Conservation (phyloP, 1,139 yeast genomes). For the Suhomyces anneliseae region DNA sequence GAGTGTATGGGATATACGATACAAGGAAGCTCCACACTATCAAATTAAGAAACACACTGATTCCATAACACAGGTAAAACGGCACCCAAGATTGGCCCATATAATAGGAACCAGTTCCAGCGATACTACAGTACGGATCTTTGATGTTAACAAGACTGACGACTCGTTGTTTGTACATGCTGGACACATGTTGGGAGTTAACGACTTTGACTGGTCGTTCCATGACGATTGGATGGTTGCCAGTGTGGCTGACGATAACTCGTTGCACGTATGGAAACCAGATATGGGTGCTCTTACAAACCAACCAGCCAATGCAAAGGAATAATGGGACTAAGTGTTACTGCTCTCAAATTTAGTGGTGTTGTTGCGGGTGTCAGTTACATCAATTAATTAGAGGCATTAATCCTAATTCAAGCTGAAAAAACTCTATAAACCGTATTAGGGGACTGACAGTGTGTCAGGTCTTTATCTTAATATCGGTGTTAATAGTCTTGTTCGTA, state of each 20-base stretch:
- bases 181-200: constrained; percentile 88
- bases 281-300: constrained; percentile 16
- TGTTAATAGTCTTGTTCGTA: no score
- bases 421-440: no score
- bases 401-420: no score
- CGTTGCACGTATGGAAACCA: constrained; percentile 84
- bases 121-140: constrained; percentile 69
- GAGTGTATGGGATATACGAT: constrained; percentile 70
- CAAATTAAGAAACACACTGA: constrained; percentile 54
- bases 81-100: constrained; percentile 68
- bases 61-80: constrained; percentile 67
- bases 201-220: constrained; percentile 85
- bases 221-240: constrained; percentile 77
- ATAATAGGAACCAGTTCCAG: constrained; percentile 72
- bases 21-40: constrained; percentile 21
- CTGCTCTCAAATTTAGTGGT: no score
- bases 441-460: no score
- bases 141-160: constrained; percentile 54
- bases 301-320: no score
- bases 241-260: constrained; percentile 85
- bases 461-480: no score
- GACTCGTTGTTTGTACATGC: constrained; percentile 69
- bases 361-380: no score
- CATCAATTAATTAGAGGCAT: no score
- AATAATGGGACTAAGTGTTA: no score